Percentiles rank a stretch among this genome's conserved stretches.
Conservation (phyloP, 768 basidiomycete species). For the Podaxis sp. region DNA sequence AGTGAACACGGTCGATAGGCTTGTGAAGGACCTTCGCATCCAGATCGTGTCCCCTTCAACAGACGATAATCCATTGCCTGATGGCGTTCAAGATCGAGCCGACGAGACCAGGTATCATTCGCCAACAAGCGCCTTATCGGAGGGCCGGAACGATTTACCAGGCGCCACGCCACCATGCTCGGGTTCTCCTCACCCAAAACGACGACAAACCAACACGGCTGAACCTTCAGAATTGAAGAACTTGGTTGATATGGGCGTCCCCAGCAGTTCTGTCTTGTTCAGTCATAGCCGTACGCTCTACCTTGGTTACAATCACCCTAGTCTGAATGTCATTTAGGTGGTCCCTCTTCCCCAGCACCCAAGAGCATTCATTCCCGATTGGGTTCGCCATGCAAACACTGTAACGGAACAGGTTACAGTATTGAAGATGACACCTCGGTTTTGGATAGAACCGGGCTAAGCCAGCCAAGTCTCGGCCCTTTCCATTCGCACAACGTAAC, state of each 20-base stretch:
- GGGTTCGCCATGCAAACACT: conserved; percentile 2
- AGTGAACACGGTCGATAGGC: conserved; percentile 4
- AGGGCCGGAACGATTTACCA: not conserved
- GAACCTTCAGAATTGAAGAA: not conserved
- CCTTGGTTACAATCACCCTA: not conserved
- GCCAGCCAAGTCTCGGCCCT: conserved; percentile 5
- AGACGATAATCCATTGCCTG: not conserved
- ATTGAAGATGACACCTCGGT: not conserved
- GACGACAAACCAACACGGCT: not conserved
- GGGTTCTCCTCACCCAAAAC: not conserved
- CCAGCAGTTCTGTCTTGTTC: conserved; percentile 7
- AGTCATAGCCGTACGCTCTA: not conserved
- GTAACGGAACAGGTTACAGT: conserved; percentile 9
- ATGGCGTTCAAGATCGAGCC: not conserved
- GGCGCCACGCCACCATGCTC: not conserved
- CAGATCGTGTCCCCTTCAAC: not conserved
- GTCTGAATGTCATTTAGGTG: conserved; percentile 1
- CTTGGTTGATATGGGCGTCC: not conserved
- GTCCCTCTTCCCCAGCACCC: not conserved
- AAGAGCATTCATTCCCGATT: not conserved
- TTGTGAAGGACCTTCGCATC: conserved; percentile 9
- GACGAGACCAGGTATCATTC: not conserved
- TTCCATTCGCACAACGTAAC: not conserved
- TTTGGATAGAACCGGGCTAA: conserved; percentile 2
- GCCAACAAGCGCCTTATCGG: not conserved